Base-by-base conservation (phyloP, 2,329 filamentous ascomycete genomes). In the Penicillium sclerotigenum region DNA sequence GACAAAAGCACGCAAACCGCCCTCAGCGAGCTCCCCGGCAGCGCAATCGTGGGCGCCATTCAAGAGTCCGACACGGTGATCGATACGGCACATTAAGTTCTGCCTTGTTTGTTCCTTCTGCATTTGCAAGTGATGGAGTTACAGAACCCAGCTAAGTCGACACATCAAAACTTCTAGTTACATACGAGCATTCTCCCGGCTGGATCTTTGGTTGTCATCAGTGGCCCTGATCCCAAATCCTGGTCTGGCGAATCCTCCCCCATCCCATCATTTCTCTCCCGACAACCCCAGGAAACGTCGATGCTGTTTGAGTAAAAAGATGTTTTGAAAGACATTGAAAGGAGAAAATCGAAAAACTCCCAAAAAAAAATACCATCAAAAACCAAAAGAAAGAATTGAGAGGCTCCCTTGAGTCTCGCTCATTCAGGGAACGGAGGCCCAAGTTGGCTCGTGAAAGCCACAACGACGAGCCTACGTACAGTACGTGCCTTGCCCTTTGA, bases 101-200 rank as follows among this genome's bases (percentile, higher is more conserved):
- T 53, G 34, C 31, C 42, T 40, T 33, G 20, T 47, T 58, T 53
- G 43, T 40, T 24, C 29, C n/a, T 47, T 38, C 47, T 40, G 33
- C 22, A 26, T 48, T 41, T 49, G 36, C 51, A 54, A 48, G 50
- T 51, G 56, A 63, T 52, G 58, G 58, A 60, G 38, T 51, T 56
- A 66, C 59, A 65, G 61, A 68, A 59, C 66, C 60, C 70, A 73
- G 71, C 69, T 73, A 73, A 73, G 71, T 73, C 67, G 71, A 71
- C 68, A 63, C 65, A 68, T 40, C 33, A 59, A 68, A 62, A 67
- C 57, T 63, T 69, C 63, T 67, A 66, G 64, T 63, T 64, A 65
- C 63, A 65, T 60, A 63, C 64, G 62, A 66, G 60, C 47, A 59
- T 59, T 65, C 57, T 51, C 55, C 58, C 63, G 56, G 61, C 52